These are phyloP conservation scores for Aspergillus biplanus DNA, from an alignment of 495 filamentous ascomycete species.

Conservation along the genomic window DNA sequence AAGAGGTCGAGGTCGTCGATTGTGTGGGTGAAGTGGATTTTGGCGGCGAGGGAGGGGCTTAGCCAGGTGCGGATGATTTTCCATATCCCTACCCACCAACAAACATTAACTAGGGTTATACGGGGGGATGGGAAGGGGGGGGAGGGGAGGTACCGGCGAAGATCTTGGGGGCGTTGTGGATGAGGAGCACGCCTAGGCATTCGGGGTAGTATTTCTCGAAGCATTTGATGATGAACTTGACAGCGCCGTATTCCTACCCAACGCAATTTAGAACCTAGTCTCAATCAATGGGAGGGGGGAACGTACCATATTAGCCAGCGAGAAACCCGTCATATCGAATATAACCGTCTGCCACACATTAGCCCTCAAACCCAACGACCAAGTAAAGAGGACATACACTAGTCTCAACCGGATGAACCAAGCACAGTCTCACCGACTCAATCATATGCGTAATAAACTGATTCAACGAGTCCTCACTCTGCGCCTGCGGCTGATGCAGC, in stretches of 20 bases:
- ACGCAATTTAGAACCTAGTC: not conserved
- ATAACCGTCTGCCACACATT: conserved; percentile 61
- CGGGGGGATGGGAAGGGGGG: not conserved
- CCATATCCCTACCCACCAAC: conserved; percentile 67
- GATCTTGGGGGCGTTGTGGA: conserved; percentile 91
- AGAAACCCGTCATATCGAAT: conserved; percentile 88
- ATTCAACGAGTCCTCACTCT: conserved; percentile 76
- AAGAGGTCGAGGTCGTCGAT: conserved; percentile 73
- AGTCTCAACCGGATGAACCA: conserved; percentile 75
- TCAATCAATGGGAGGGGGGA: not conserved
- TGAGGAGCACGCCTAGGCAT: conserved; percentile 76
- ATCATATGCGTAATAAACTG: conserved; percentile 85
- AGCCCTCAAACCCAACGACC: not conserved
- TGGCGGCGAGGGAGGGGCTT: conserved; percentile 85
- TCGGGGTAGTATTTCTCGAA: conserved; percentile 96
- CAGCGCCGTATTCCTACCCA: conserved; percentile 83
- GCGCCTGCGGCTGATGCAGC: conserved; percentile 77
- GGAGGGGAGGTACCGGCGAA: conserved; percentile 66
- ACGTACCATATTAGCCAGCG: conserved; percentile 74
- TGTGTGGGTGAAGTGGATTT: conserved; percentile 86
- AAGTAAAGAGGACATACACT: conserved; percentile 54
- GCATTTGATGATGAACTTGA: conserved; percentile 94
- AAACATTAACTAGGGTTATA: too few species aligned
- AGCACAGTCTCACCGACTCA: conserved; percentile 76
- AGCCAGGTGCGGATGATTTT: conserved; percentile 88